Percentiles rank a stretch among this genome's conserved stretches.
phyloP scores from a whole-genome alignment of 176 grass and related monocot genomes.

The Tuctoria greenei region DNA sequence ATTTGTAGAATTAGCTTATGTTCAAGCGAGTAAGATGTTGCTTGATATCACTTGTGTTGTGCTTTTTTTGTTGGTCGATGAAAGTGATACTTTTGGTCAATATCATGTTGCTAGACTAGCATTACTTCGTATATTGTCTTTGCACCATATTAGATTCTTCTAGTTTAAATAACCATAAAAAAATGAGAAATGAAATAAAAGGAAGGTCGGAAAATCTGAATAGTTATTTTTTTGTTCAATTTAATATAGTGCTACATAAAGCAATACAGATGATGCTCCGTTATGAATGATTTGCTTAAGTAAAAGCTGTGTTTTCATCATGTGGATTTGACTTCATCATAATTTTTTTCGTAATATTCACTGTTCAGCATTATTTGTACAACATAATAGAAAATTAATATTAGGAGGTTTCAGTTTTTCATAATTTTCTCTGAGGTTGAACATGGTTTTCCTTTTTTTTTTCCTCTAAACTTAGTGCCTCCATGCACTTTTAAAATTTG shows the following conservation, averaged over 20 bases:
- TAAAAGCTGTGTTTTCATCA: background rate
- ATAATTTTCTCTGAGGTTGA: background rate
- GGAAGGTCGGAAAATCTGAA: background rate
- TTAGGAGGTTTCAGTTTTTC: background rate
- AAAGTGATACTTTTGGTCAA: background rate
- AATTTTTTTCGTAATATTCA: background rate
- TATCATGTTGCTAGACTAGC: background rate
- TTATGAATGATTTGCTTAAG: constrained; percentile 11
- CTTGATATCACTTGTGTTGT: background rate
- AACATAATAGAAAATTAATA: background rate
- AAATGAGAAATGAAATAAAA: background rate
- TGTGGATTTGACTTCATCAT: background rate
- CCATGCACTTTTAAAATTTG: background rate
- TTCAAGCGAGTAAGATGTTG: background rate
- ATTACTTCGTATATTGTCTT: background rate
- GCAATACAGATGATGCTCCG: background rate
- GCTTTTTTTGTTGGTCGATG: constrained; percentile 1
- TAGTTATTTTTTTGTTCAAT: constrained; percentile 2
- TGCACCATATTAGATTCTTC: background rate
- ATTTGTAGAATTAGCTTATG: constrained; percentile 1
- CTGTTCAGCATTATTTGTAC: background rate
- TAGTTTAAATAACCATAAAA: background rate
- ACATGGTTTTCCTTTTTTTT: background rate
- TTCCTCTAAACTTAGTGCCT: background rate
- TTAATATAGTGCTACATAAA: constrained; percentile 1